Evolutionary conservation across 257 asterid genomes (phyloP).

Genomic region (Sherardia arvensis): DNA sequence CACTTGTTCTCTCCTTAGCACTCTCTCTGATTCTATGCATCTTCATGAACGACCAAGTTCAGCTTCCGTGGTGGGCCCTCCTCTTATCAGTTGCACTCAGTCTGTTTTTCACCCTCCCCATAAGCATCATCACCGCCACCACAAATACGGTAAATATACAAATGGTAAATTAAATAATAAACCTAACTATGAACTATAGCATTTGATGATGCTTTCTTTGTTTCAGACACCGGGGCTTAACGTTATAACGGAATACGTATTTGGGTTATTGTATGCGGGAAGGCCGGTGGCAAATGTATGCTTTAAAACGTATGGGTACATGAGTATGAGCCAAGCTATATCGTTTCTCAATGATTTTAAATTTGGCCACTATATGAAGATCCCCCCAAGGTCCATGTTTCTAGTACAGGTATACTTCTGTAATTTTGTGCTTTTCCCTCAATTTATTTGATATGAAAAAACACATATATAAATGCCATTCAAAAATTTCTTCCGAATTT

Average conservation of each 20-base stretch:
- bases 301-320: conserved; percentile 74
- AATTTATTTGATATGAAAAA: too few relatives aligned
- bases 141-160: conserved; percentile 27
- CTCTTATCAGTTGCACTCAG: conserved; percentile 37
- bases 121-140: conserved; percentile 66
- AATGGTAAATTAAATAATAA: too few relatives aligned
- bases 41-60: conserved; percentile 52
- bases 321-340: conserved; percentile 69
- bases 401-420: conserved; percentile 45
- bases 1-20: conserved; percentile 30
- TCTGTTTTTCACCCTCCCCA: conserved; percentile 51
- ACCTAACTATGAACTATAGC: too few relatives aligned
- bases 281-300: conserved; percentile 77
- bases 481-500: too few relatives aligned
- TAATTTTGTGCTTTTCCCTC: neutral
- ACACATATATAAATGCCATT: too few relatives aligned
- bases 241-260: conserved; percentile 52
- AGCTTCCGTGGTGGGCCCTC: conserved; percentile 85
- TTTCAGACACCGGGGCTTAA: conserved; percentile 48
- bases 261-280: conserved; percentile 63
- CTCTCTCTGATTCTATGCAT: conserved; percentile 46
- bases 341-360: conserved; percentile 70
- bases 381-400: conserved; percentile 87
- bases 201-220: neutral
- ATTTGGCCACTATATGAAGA: conserved; percentile 79